A percentile compares a stretch with the other conserved stretches of the same genome.
Evolutionary conservation across 2,329 filamentous ascomycete species (phyloP).

Genomic region (Penicillium sp.): DNA sequence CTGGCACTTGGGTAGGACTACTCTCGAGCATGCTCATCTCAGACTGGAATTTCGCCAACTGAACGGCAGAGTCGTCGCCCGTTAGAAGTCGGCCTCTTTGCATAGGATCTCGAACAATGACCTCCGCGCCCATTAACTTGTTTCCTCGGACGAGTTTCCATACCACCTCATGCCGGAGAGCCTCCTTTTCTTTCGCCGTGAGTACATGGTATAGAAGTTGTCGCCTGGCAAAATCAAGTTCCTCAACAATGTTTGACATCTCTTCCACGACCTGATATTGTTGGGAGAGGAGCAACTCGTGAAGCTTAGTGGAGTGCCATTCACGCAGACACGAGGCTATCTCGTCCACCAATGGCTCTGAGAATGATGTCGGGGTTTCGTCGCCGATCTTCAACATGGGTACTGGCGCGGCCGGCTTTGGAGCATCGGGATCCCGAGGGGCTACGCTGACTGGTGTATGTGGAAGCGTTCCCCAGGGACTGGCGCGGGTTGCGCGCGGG

Average conservation of each 20-base stretch:
- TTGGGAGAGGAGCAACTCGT: constrained; percentile 82
- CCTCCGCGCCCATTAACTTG: constrained; percentile 89
- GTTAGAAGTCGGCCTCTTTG: constrained; percentile 85
- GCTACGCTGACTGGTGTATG: constrained; percentile 37
- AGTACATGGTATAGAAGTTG: constrained; percentile 94
- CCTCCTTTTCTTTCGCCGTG: constrained; percentile 81
- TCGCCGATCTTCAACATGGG: constrained; percentile 98
- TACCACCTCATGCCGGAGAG: constrained; percentile 83
- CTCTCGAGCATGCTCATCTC: constrained; percentile 93
- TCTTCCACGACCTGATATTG: constrained; percentile 82
- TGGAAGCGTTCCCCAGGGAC: constrained; percentile 35
- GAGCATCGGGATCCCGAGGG: constrained; percentile 64
- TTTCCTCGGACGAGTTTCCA: constrained; percentile 96
- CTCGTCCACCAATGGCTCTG: constrained; percentile 93
- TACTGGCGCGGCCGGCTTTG: constrained; percentile 85
- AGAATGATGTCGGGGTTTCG: constrained; percentile 86
- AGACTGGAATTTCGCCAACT: constrained; percentile 88
- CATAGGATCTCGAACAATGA: constrained; percentile 89
- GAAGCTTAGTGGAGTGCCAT: constrained; percentile 97
- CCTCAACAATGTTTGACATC: constrained; percentile 77
- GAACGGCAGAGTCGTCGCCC: constrained; percentile 89
- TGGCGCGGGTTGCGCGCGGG: constrained; percentile 34
- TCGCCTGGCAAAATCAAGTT: constrained; percentile 82
- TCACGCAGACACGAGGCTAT: constrained; percentile 95
- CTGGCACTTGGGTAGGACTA: constrained; percentile 70